Evolutionary conservation across 805 yeast genomes (phyloP).

Genomic region (Trichomonascus vanleenenianus): DNA sequence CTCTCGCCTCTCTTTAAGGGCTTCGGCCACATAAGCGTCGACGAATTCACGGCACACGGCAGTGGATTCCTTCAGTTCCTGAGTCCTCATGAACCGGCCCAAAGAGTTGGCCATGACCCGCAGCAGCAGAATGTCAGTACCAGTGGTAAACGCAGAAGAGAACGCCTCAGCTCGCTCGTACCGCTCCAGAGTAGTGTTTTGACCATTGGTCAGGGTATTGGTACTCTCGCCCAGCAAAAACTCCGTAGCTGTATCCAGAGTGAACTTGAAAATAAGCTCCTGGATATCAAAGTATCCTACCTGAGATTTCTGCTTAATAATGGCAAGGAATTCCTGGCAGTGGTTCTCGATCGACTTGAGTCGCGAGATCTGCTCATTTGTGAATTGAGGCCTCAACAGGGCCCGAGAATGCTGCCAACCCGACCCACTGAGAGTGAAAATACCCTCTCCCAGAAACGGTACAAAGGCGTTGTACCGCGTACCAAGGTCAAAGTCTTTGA

Average conservation of each 20-base stretch:
- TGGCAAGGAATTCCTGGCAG: constrained; percentile 17
- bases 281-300: constrained; percentile 21
- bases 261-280: constrained; percentile 24
- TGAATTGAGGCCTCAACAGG: constrained; percentile 30
- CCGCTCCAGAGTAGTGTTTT: background rate
- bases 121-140: constrained; percentile 6
- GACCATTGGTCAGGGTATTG: constrained; percentile 15
- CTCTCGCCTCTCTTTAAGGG: constrained; percentile 20
- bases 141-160: constrained; percentile 19
- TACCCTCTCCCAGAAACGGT: constrained; percentile 29
- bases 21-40: constrained; percentile 35
- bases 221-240: constrained; percentile 29
- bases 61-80: constrained; percentile 28
- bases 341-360: constrained; percentile 21
- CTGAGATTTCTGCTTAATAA: background rate
- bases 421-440: constrained; percentile 28
- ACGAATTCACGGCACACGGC: constrained; percentile 30
- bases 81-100: constrained; percentile 15
- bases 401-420: constrained; percentile 32
- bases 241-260: constrained; percentile 31
- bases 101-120: constrained; percentile 12
- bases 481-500: constrained; percentile 25
- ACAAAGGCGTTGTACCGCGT: constrained; percentile 19
- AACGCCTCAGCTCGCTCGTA: constrained; percentile 17
- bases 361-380: constrained; percentile 26